Base-by-base conservation (phyloP, 768 basidiomycete species). In the Suillus occidentalis region DNA sequence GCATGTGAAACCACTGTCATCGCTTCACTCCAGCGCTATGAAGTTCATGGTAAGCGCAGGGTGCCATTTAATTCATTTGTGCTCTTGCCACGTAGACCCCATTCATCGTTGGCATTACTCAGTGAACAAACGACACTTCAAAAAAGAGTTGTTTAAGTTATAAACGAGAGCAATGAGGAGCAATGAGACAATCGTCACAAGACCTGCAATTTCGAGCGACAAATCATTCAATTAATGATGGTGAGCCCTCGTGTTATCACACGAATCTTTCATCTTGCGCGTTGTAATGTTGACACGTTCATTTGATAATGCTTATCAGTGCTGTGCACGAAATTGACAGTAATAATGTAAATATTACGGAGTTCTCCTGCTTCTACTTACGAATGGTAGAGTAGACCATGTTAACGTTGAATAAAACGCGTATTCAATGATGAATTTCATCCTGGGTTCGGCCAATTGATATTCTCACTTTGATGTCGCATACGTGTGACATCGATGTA, bases 381-480 rank as follows among this genome's bases (percentile, higher is more conserved):
- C 58, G 18, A 25, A 20, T n/a, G 40, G 39, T 59, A 59, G 58
- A 25, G 25, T 58, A 40, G 18, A 42, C 31, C 18, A 59, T 39
- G 25, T 42, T 18, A 40, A 59, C 10, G 40, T 59, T 59, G 25
- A 25, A 42, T 13, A 7, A 16, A 42, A 25, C 20, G 28, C 10
- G 58, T 3, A 18, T 20, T 6, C 25, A 20, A 18, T 28, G 39
- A 59, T 20, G 9, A 6, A 20, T 13, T 42, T 80, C 72, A 91
- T 25, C 81, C 82, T 0, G 91, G 91, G 63, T 90, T 79, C 12
- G 91, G 91, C 92, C 92, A 94, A 62, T 83, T 86, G 62, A 89
- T 82, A 50, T 77, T 77, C 70, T 87, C 85, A 49, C 84, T 82
- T 56, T 80, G 81, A 63, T 85, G 80, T 69, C 84, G 81, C 61